Base-by-base conservation (phyloP, 345 rosid species). In the Brassica nigra region DNA sequence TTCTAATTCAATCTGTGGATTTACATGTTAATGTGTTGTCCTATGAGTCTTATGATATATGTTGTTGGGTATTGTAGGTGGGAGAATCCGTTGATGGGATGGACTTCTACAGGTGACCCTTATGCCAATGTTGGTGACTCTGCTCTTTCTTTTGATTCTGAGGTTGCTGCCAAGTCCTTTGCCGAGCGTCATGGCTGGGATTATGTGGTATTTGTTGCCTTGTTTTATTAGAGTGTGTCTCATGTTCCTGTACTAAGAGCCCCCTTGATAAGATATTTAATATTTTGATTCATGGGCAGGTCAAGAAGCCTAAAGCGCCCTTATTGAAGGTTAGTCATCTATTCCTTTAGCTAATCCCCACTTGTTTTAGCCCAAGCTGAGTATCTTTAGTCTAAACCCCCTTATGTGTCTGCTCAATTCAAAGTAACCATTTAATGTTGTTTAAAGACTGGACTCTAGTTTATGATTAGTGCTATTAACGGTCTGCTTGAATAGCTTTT, bases 21-120 rank as follows among this genome's bases (percentile, higher is more conserved):
- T 67, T 12, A 34, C 57, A 23, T 1, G 6, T 66, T 42, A 34
- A 61, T 68, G 30, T 44, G 3, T 62, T 55, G 15, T 23, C 18
- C n/a, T 11, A 11, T 49, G 14, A 52, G 20, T 14, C 12, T 71
- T 71, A 36, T 80, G n/a, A 28, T 10, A n/a, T 80, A 34, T 54
- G 27, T 54, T 54, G 11, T 76, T 64, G 27, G 27, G 57, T 71
- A 34, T 34, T 39, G 47, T 49, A 95, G 98, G 89, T 95, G 99
- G 98, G 99, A 93, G 87, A 95, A 95, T 81, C 98, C 99, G 8
- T 85, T 95, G 93, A 95, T 95, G 98, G 97, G 98, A 39, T 95
- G 99, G 99, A 93, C 99, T 72, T 95, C 97, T 15, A 95, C 99
- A 10, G 99, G 99, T 20, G 99, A 95, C 16, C 98, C 99, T 18